Evolutionary conservation across 1,284 basidiomycete genomes (phyloP).

Genomic region (Lentinula novae-zelandiae): DNA sequence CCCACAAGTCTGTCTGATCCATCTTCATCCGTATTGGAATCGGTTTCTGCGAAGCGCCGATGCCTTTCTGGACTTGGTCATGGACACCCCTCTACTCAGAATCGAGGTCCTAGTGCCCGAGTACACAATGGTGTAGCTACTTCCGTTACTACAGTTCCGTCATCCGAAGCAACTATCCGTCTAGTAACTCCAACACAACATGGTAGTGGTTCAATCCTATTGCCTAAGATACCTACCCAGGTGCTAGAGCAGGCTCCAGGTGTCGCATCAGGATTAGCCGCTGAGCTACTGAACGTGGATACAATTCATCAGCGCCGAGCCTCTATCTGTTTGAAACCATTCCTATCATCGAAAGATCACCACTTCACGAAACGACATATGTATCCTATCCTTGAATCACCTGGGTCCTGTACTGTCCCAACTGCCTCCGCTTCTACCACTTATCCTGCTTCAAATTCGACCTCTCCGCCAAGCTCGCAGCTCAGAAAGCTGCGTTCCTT

Average conservation of each 20-base stretch:
- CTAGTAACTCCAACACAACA: not conserved
- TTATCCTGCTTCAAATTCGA: not conserved
- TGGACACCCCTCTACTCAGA: not conserved
- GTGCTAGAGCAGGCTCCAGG: not conserved
- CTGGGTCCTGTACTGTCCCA: not conserved
- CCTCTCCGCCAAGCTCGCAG: not conserved
- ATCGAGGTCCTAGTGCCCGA: not conserved
- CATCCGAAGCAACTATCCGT: not conserved
- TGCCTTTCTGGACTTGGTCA: not conserved
- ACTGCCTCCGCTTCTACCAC: not conserved
- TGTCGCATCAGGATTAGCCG: not conserved
- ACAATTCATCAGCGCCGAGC: not conserved
- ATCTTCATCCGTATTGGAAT: not conserved
- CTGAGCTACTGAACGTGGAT: not conserved
- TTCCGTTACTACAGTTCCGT: not conserved
- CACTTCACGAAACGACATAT: not conserved
- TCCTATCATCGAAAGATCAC: not conserved
- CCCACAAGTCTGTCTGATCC: not conserved
- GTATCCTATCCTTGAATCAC: slow-evolving; percentile 1
- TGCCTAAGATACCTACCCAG: not conserved
- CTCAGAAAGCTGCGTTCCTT: not conserved
- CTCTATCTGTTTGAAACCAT: not conserved
- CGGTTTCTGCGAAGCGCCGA: not conserved
- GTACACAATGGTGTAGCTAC: not conserved
- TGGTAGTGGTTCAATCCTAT: not conserved